phyloP scores from a whole-genome alignment of 257 asterid genomes.

The Gentiana dahurica region DNA sequence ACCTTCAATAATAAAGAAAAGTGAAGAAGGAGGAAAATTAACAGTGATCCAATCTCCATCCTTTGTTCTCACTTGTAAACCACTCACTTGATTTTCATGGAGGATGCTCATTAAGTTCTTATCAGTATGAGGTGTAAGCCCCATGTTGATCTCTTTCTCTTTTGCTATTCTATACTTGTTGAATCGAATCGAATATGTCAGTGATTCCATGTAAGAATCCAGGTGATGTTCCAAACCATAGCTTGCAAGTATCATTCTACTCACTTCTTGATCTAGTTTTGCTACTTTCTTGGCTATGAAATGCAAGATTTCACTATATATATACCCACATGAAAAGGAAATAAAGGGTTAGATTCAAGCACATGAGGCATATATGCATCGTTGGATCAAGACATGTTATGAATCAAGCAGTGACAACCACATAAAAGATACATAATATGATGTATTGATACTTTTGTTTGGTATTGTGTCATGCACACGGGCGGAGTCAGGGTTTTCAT shows the following conservation, averaged over 20 bases:
- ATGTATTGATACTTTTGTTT: too few species aligned
- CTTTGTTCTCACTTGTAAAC: constrained; percentile 34
- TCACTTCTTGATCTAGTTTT: constrained; percentile 18
- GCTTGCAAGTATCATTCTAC: constrained; percentile 28
- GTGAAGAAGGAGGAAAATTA: constrained; percentile 1
- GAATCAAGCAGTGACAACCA: too few species aligned
- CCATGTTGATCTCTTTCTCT: constrained; percentile 8
- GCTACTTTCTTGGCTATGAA: constrained; percentile 32
- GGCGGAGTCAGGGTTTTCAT: too few species aligned
- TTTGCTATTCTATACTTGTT: constrained; percentile 24
- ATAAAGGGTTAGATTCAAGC: too few species aligned
- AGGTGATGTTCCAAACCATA: constrained; percentile 27
- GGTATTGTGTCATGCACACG: too few species aligned
- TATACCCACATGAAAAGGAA: too few species aligned
- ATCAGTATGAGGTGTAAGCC: constrained; percentile 36
- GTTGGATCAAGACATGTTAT: too few species aligned
- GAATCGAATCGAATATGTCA: constrained; percentile 22
- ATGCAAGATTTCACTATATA: constrained; percentile 29
- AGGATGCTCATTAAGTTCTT: constrained; percentile 29
- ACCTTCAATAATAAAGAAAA: background rate
- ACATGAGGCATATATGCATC: too few species aligned
- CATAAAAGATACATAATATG: too few species aligned
- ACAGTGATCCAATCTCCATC: constrained; percentile 17
- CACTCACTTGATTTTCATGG: constrained; percentile 26
- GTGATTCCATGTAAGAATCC: constrained; percentile 16